A percentile compares a stretch with the other conserved stretches of the same genome.
Evolutionary conservation across 1,284 basidiomycete genomes (phyloP).

Genomic region (Apiotrichum mycotoxinovorans): DNA sequence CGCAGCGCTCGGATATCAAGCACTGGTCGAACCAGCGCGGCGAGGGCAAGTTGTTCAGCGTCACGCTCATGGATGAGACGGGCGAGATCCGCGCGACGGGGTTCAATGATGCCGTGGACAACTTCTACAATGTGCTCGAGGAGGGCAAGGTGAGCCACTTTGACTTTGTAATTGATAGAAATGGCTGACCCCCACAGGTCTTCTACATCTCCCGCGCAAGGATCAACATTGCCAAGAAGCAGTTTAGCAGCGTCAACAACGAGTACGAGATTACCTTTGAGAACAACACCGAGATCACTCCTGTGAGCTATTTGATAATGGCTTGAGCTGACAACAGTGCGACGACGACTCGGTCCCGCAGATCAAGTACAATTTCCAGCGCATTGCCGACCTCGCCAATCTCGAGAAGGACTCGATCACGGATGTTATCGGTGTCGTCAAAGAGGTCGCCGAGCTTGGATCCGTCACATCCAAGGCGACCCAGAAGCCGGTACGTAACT

Average conservation of each 20-base stretch:
- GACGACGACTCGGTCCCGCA: conserved; percentile 72
- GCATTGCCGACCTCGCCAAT: conserved; percentile 61
- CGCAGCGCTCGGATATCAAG: conserved; percentile 83
- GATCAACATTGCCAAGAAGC: conserved; percentile 94
- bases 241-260: conserved; percentile 85
- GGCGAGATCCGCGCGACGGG: conserved; percentile 89
- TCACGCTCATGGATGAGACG: conserved; percentile 91
- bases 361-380: conserved; percentile 79
- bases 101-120: conserved; percentile 85
- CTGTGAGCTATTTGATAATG: conserved; percentile 27
- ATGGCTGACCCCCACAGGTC: conserved; percentile 41
- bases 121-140: conserved; percentile 75
- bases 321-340: conserved; percentile 52
- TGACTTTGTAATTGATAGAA: no score
- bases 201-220: conserved; percentile 87
- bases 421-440: conserved; percentile 81
- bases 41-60: conserved; percentile 92
- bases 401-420: conserved; percentile 64
- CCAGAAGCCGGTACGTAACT: conserved; percentile 62
- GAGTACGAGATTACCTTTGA: conserved; percentile 95
- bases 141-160: conserved; percentile 71
- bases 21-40: conserved; percentile 86
- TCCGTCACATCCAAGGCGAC: conserved; percentile 71
- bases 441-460: conserved; percentile 66
- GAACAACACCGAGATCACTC: conserved; percentile 71